Base-by-base conservation (phyloP, 768 basidiomycete genomes). In the Suillus spraguei region DNA sequence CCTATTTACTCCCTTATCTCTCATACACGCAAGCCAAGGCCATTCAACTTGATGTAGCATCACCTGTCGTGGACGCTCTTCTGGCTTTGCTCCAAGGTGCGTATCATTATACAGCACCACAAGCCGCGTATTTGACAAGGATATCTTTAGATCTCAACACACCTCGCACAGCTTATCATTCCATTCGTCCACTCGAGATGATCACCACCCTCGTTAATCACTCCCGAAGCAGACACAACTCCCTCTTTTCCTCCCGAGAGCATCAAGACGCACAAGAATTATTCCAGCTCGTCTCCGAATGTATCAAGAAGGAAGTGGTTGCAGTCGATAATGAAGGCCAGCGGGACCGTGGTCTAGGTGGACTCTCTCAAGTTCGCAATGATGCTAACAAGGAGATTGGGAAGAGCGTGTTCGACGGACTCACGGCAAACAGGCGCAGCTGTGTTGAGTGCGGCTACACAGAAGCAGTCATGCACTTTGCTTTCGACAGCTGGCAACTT, bases 251-350 rank as follows among this genome's bases (percentile, higher is more conserved):
- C 67, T 94, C 94, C 1, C 88, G 94, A 14, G 95, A 97, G 72
- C 97, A 99, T 73, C 97, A 99, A 78, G 97, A 99, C 73, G 97
- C 97, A 5, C 97, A 99, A 71, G 97, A 99, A 72, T 83, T 99
- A n/a, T 98, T 97, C 78, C 90, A 97, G 68, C 87, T 98, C 38
- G 80, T 98, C 10, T 91, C 95, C 1, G 95, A 96, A 73, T 91
- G 88, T 60, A 82, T 98, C 68, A 94, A 94, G 77, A 89, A 88
- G 65, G 97, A 99, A 74, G 82, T 88, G n/a, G 72, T 78, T 2
- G 84, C 88, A 2, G 84, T 97, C 1, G 87, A 89, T 61, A 83
- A 82, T 52, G 94, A 96, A 72, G 84, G 85, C 3, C 79, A 81
- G 50, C 81, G 87, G 47, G 88, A 94, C 71, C 83, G 87, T 55